Evolutionary conservation across 2,329 filamentous ascomycete species (phyloP).

Genomic region (Fusarium pseudocircinatum): DNA sequence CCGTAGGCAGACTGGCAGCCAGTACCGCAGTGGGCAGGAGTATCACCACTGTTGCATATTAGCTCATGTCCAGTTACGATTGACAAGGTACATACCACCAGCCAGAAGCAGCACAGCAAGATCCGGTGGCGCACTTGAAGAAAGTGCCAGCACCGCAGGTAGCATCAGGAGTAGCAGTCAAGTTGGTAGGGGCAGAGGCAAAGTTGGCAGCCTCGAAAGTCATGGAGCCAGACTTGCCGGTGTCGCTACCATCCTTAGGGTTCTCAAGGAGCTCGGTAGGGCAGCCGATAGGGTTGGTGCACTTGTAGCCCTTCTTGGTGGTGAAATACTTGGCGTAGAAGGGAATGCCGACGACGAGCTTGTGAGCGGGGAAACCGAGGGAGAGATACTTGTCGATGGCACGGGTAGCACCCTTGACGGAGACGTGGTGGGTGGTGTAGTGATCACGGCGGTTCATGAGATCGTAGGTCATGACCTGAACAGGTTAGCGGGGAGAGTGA

Average conservation of each 20-base stretch:
- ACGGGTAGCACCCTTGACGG: conserved; percentile 62
- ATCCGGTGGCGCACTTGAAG: conserved; percentile 22
- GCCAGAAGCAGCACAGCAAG: conserved; percentile 34
- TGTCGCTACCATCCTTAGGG: conserved; percentile 64
- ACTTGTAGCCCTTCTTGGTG: conserved; percentile 58
- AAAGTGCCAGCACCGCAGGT: conserved; percentile 33
- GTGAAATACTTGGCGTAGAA: conserved; percentile 77
- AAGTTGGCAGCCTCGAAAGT: conserved; percentile 53
- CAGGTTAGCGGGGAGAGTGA: neutral
- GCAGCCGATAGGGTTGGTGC: conserved; percentile 64
- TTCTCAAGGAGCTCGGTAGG: conserved; percentile 68
- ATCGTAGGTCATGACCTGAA: conserved; percentile 74
- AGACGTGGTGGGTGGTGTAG: conserved; percentile 71
- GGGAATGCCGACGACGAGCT: conserved; percentile 73
- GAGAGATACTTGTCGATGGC: conserved; percentile 68
- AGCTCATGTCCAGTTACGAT: neutral
- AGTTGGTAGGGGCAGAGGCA: conserved; percentile 22
- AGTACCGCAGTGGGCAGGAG: conserved; percentile 31
- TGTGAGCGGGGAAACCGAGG: conserved; percentile 63
- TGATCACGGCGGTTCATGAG: conserved; percentile 78
- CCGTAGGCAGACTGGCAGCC: conserved; percentile 37
- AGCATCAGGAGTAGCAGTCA: conserved; percentile 27
- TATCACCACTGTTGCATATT: conserved; percentile 12
- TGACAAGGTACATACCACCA: conserved; percentile 29
- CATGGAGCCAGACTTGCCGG: conserved; percentile 57